Conservation (phyloP, 495 filamentous ascomycete species). For the Aspergillus kassunensis region DNA sequence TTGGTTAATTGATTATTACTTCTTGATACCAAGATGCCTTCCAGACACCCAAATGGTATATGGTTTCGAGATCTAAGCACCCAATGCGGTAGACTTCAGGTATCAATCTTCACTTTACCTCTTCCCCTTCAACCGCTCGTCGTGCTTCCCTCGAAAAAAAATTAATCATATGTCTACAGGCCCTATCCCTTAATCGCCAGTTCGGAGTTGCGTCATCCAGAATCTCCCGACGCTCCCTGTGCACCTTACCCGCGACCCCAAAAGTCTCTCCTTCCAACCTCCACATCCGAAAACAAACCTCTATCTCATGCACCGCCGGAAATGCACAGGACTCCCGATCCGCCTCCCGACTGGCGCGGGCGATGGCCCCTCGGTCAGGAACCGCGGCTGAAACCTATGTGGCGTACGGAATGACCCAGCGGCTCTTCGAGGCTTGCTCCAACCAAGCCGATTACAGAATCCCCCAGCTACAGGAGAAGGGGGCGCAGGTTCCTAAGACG, state of each 20-base stretch:
- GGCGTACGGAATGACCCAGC: constrained; percentile 72
- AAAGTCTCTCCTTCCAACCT: not conserved
- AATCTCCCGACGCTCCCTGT: not conserved
- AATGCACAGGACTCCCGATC: constrained; percentile 10
- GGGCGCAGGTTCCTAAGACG: constrained; percentile 56
- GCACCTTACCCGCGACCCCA: not conserved
- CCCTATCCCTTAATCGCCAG: not conserved
- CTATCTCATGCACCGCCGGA: not conserved
- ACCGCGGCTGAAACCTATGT: constrained; percentile 63
- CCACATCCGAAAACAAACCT: not conserved
- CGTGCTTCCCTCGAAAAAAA: not conserved
- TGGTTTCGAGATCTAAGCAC: constrained; percentile 5
- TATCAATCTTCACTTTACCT: not conserved
- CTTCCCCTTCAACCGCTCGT: not conserved
- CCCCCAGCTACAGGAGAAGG: constrained; percentile 50
- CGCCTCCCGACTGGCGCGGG: constrained; percentile 30
- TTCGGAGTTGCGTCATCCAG: not conserved
- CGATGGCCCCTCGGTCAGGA: constrained; percentile 31
- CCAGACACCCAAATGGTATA: constrained; percentile 5
- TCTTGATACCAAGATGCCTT: constrained; percentile 1
- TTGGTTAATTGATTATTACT: not conserved
- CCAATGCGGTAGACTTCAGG: constrained; percentile 12
- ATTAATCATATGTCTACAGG: not conserved
- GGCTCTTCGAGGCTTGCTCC: constrained; percentile 73
- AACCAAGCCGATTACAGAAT: constrained; percentile 72